Base-by-base conservation (phyloP, 129 eudicot species). In the Heracleum sosnowskyi region DNA sequence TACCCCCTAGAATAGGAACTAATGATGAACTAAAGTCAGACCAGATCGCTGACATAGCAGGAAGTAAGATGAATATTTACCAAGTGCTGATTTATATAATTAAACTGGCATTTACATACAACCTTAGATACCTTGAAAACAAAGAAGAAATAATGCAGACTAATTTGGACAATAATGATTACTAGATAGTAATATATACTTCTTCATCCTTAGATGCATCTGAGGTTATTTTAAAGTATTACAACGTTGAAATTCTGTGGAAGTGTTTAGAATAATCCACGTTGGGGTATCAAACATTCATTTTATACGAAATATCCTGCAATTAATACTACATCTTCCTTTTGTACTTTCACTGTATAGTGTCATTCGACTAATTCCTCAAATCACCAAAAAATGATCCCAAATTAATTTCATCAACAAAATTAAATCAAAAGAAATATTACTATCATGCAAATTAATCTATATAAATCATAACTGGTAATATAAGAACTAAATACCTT, bases 401-500 rank as follows among this genome's bases (percentile, higher is more conserved):
- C 40, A 62, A 24, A 53, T 7, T 20, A 34, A 35, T 66, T 66
- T 66, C 34, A 31, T 66, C 72, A 66, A 66, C 72, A 31, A 66
- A 28, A 15, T 31, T 15, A 31, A 20, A 33, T 66, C 72, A 31
- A 13, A 28, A 31, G 40, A 66, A 34, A 79, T 40, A 68, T 29
- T 12, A 33, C 11, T 20, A 69, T 36, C 33, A 44, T 46, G 53
- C 4, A 40, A 18, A 46, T 33, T 60, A 10, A 62, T 53, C 49
- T n/a, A 71, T 44, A 76, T 36, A 75, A 24, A 34, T 4, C 69
- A 35, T 22, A 66, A 66, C 9, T 66, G 24, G 15, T 31, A 29
- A 66, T 2, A 31, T 26, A 76, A 46, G 64, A n/a, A 26, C 53
- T 45, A 45, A 76, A 22, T 80, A 94, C 98, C 97, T 95, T 93